phyloP scores from a whole-genome alignment of 2,329 filamentous ascomycete genomes.

The Pleomassaria siparia region DNA sequence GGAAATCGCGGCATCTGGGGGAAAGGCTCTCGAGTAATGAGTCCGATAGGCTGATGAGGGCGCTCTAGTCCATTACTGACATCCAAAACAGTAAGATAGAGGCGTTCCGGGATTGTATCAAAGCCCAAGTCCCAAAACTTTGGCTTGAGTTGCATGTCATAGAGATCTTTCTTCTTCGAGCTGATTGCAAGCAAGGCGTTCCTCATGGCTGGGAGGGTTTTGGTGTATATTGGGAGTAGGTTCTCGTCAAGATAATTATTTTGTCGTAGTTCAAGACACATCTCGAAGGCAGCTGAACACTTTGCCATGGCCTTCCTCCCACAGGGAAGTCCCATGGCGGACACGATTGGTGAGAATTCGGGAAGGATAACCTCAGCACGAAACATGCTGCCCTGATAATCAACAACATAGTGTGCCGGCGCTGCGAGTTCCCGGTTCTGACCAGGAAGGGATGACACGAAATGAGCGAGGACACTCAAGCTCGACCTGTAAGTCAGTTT shows the following conservation, averaged over 20 bases:
- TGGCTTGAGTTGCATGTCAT: conserved; percentile 79
- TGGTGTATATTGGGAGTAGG: conserved; percentile 71
- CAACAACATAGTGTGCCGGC: conserved; percentile 64
- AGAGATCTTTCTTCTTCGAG: conserved; percentile 71
- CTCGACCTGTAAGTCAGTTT: conserved; percentile 77
- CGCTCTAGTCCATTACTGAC: conserved; percentile 63
- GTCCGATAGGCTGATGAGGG: conserved; percentile 63
- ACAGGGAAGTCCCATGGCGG: conserved; percentile 63
- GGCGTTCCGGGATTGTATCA: conserved; percentile 49
- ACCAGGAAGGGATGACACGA: conserved; percentile 65
- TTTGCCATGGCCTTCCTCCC: conserved; percentile 77
- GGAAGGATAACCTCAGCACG: conserved; percentile 80
- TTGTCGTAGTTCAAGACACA: conserved; percentile 70
- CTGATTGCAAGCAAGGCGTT: conserved; percentile 84
- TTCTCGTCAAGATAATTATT: conserved; percentile 70
- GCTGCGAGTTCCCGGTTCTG: conserved; percentile 52
- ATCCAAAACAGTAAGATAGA: conserved; percentile 65
- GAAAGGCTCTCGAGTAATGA: conserved; percentile 69
- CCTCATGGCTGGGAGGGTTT: conserved; percentile 78
- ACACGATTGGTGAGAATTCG: conserved; percentile 69
- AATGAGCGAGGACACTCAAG: conserved; percentile 70
- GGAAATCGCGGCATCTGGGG: conserved; percentile 68
- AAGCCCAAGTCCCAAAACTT: conserved; percentile 63
- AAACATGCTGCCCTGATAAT: conserved; percentile 60
- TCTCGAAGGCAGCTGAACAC: conserved; percentile 84